These are phyloP conservation scores for Antarctomyces pellizariae DNA, from an alignment of 495 filamentous ascomycete genomes.

Conservation along the genomic window DNA sequence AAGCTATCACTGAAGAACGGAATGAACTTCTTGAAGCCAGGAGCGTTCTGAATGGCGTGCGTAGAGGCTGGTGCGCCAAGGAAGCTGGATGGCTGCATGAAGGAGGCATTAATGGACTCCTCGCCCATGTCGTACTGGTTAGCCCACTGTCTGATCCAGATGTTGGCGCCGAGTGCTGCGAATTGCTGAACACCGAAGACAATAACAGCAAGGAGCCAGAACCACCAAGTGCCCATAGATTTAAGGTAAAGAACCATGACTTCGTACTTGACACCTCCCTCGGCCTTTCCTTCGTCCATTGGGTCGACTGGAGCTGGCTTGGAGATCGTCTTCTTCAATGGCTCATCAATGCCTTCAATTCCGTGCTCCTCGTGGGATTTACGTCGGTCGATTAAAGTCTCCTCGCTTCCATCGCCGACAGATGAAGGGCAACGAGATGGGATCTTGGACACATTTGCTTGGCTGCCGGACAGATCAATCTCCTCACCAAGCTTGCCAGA, in stretches of 20 bases:
- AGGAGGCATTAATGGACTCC: slow-evolving; percentile 2
- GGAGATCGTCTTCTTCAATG: slow-evolving; percentile 19
- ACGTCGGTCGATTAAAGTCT: slow-evolving; percentile 21
- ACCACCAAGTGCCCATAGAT: slow-evolving; percentile 88
- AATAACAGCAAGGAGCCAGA: slow-evolving; percentile 52
- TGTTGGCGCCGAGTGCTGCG: slow-evolving; percentile 57
- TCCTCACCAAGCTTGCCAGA: slow-evolving; percentile 78
- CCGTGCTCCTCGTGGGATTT: slow-evolving; percentile 15
- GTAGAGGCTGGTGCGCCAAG: not conserved
- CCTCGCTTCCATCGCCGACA: slow-evolving; percentile 26
- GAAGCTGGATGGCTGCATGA: slow-evolving; percentile 1
- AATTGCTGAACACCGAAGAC: slow-evolving; percentile 67
- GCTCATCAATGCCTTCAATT: slow-evolving; percentile 16
- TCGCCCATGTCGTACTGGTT: slow-evolving; percentile 23
- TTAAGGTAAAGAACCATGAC: slow-evolving; percentile 66
- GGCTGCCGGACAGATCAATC: slow-evolving; percentile 26
- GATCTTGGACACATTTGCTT: slow-evolving; percentile 28
- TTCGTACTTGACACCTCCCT: slow-evolving; percentile 64
- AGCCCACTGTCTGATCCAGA: slow-evolving; percentile 88
- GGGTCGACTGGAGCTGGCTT: slow-evolving; percentile 26
- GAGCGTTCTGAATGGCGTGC: slow-evolving; percentile 8
- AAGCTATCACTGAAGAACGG: slow-evolving; percentile 10
- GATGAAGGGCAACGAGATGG: slow-evolving; percentile 55
- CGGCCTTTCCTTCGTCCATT: slow-evolving; percentile 48
- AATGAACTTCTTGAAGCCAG: slow-evolving; percentile 7